A percentile compares a stretch with the other conserved stretches of the same genome.
Conservation (phyloP, 805 yeast species). For the Wickerhamiella brachini region DNA sequence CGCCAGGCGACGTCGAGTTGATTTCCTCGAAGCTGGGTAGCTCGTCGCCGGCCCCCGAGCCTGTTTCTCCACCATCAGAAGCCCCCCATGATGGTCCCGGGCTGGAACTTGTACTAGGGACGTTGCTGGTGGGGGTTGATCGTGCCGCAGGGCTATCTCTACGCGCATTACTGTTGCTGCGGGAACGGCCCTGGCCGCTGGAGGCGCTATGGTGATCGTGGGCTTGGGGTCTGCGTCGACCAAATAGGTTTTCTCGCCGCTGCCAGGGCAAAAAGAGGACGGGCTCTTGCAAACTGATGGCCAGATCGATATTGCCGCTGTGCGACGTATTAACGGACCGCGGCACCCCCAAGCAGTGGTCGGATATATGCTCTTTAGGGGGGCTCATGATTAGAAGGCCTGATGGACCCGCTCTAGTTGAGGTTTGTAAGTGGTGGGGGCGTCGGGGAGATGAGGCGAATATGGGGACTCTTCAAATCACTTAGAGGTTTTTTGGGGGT, state of each 20-base stretch:
- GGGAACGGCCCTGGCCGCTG: neutral
- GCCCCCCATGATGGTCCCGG: neutral
- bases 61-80: neutral
- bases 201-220: neutral
- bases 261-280: constrained; percentile 19
- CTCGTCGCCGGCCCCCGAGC: neutral
- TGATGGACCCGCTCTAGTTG: too few relatives aligned
- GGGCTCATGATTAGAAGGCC: too few relatives aligned
- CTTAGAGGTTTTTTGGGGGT: too few relatives aligned
- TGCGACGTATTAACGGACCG: constrained; percentile 20
- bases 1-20: constrained; percentile 15
- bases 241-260: constrained; percentile 1
- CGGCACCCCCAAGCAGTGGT: constrained; percentile 23
- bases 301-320: constrained; percentile 22
- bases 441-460: too few relatives aligned
- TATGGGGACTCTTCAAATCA: too few relatives aligned
- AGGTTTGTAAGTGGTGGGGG: too few relatives aligned
- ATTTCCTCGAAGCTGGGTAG: constrained; percentile 4
- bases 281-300: constrained; percentile 22
- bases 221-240: constrained; percentile 1
- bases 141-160: constrained; percentile 1
- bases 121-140: constrained; percentile 1
- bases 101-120: neutral
- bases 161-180: neutral
- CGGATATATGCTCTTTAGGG: constrained; percentile 7